Evolutionary conservation across 2,329 filamentous ascomycete genomes (phyloP), one percentile per base, ranked within the genome.

Genomic region (Emmonsiellopsis sp.): DNA sequence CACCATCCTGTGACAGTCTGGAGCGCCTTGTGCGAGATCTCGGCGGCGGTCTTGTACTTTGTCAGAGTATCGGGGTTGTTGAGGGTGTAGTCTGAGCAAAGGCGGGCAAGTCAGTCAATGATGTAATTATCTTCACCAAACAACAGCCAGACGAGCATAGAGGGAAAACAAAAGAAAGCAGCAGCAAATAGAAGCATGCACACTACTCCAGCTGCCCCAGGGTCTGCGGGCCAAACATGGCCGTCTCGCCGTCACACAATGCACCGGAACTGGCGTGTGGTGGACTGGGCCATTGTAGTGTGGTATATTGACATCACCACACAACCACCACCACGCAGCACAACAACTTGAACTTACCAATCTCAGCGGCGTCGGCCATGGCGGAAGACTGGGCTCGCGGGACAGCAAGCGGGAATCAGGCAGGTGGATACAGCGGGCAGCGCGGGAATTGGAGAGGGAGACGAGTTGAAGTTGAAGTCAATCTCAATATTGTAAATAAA

Each of bases 41-140:
- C 81, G 59, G 88, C 92, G 54, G 93, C 93, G 61, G 87, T 91
- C 85, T 95, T 97, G 82, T 97, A 97, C 81, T 97, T 98, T 76
- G 93, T 97, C 65, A 98, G 82, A 65, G 90, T 96, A 72, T 94
- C 88, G 57, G 88, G 88, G 79, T 94, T 93, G 73, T 84, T 88
- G 72, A 96, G 83, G 62, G 87, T 82, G 77, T 94, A 91, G 72
- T 95, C 88, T 95, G 60, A 14, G 32, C 21, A 46, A 48, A 21
- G 6, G 45, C 5, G 5, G 44, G 14, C 40, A 49, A 42, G 42
- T 49, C 33, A 51, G 53, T 57, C 42, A 54, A 52, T 56, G 49
- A 52, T 52, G 42, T 46, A 52, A 52, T 52, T 31, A 34, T 6
- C 17, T 8, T 11, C 4, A 6, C 32, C 39, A 51, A 7, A 14